Evolutionary conservation across 371 early-diverging fungal species (phyloP).

Genomic region (Circinella umbellata): DNA sequence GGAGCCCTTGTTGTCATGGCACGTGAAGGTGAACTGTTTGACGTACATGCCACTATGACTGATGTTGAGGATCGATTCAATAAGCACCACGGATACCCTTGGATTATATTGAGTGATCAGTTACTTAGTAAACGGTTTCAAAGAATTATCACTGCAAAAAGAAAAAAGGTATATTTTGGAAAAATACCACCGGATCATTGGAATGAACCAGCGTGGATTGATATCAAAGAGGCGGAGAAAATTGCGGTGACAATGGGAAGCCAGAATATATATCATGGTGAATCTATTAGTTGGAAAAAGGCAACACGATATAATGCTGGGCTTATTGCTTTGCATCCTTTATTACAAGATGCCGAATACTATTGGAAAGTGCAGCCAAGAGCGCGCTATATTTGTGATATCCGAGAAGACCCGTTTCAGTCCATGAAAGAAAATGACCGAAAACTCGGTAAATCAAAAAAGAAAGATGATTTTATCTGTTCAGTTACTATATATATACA

Average conservation of each 20-base stretch:
- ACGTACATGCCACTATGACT: constrained; percentile 32
- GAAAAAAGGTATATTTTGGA: constrained; percentile 37
- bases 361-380: constrained; percentile 51
- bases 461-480: not conserved
- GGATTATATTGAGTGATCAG: constrained; percentile 40
- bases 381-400: constrained; percentile 38
- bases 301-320: constrained; percentile 77
- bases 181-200: constrained; percentile 32
- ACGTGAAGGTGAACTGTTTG: constrained; percentile 30
- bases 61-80: constrained; percentile 42
- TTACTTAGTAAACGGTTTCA: constrained; percentile 30
- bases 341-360: constrained; percentile 38
- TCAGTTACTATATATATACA: too few species aligned
- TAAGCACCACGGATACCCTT: constrained; percentile 35
- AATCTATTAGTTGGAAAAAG: constrained; percentile 35
- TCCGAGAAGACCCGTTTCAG: constrained; percentile 39
- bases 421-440: constrained; percentile 33
- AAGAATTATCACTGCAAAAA: constrained; percentile 17
- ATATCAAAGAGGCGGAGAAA: constrained; percentile 31
- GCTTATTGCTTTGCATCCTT: constrained; percentile 72
- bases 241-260: constrained; percentile 18
- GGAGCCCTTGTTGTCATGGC: constrained; percentile 35
- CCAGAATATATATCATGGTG: constrained; percentile 15
- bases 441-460: constrained; percentile 61
- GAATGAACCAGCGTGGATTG: constrained; percentile 42